A percentile compares a stretch with the other conserved stretches of the same genome.
phyloP scores from a whole-genome alignment of 2,329 filamentous ascomycete genomes.

The Ophiosphaerella korrae region DNA sequence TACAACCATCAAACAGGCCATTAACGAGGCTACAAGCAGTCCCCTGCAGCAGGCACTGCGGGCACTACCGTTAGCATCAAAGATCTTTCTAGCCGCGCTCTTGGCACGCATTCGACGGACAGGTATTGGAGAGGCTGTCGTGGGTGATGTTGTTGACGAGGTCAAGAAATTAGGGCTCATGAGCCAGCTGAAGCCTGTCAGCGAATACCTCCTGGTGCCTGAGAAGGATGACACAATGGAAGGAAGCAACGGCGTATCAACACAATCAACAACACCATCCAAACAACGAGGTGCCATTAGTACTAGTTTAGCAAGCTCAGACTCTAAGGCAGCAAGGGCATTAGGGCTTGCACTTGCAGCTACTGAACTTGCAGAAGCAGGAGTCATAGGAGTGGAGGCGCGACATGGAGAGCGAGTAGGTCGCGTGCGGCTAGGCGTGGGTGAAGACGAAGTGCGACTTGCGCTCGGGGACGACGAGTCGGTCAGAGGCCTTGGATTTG shows the following conservation, averaged over 20 bases:
- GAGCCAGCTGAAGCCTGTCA: conserved; percentile 64
- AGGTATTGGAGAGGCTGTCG: conserved; percentile 82
- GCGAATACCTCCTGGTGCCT: conserved; percentile 62
- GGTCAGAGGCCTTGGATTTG: conserved; percentile 73
- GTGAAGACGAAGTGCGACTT: conserved; percentile 87
- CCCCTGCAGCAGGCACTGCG: conserved; percentile 89
- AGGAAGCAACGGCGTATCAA: conserved; percentile 8
- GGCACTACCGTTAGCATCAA: conserved; percentile 77
- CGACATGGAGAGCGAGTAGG: conserved; percentile 80
- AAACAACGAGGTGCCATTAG: conserved; percentile 23
- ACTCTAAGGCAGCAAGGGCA: conserved; percentile 50
- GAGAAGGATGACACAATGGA: conserved; percentile 33
- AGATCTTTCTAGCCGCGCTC: conserved; percentile 83
- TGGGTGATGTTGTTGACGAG: conserved; percentile 90
- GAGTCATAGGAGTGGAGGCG: conserved; percentile 82
- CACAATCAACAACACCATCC: conserved; percentile 17
- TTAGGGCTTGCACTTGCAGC: conserved; percentile 72
- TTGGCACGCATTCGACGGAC: conserved; percentile 79
- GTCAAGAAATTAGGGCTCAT: conserved; percentile 70
- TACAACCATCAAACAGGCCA: conserved; percentile 89
- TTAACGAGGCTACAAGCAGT: conserved; percentile 91
- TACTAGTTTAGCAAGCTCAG: conserved; percentile 27
- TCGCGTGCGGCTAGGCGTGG: conserved; percentile 82
- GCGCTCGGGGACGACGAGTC: conserved; percentile 89
- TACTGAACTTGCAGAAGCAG: conserved; percentile 82